These are phyloP conservation scores for Penicillium sp. DNA, from an alignment of 2,329 filamentous ascomycete species.

Conservation along the genomic window DNA sequence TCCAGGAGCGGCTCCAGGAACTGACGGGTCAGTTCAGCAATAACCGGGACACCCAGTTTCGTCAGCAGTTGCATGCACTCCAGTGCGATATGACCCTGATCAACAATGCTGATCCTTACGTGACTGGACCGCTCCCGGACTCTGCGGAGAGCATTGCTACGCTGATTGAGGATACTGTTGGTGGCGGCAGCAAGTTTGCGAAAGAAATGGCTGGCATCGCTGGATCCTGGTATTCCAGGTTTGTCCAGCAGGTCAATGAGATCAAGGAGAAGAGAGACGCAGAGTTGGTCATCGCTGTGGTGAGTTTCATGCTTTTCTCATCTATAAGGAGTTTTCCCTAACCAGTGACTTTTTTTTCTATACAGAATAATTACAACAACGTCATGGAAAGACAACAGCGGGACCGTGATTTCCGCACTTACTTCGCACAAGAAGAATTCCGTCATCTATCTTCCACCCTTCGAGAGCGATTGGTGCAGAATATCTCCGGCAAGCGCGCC, in stretches of 20 bases:
- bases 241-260: constrained; percentile 83
- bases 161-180: constrained; percentile 57
- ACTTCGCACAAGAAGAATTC: constrained; percentile 64
- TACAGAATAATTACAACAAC: constrained; percentile 58
- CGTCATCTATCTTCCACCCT: constrained; percentile 58
- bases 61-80: constrained; percentile 86
- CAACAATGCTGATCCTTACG: constrained; percentile 79
- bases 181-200: constrained; percentile 59
- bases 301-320: constrained; percentile 48
- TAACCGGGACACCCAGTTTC: constrained; percentile 80
- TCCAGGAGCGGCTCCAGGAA: constrained; percentile 74
- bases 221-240: constrained; percentile 80
- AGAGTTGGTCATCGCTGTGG: constrained; percentile 76
- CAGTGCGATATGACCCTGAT: constrained; percentile 87
- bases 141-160: constrained; percentile 65
- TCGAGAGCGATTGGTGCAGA: constrained; percentile 60
- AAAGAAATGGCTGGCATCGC: constrained; percentile 66
- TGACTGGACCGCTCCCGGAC: constrained; percentile 66
- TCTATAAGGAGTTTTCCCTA: background rate
- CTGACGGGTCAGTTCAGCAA: constrained; percentile 76
- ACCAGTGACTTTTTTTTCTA: constrained; percentile 2
- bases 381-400: constrained; percentile 57
- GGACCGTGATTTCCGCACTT: constrained; percentile 59
- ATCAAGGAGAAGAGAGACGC: constrained; percentile 84
- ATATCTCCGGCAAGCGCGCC: constrained; percentile 57